These are phyloP conservation scores for Aspergillus panamensis DNA, from an alignment of 495 filamentous ascomycete genomes.

Conservation along the genomic window DNA sequence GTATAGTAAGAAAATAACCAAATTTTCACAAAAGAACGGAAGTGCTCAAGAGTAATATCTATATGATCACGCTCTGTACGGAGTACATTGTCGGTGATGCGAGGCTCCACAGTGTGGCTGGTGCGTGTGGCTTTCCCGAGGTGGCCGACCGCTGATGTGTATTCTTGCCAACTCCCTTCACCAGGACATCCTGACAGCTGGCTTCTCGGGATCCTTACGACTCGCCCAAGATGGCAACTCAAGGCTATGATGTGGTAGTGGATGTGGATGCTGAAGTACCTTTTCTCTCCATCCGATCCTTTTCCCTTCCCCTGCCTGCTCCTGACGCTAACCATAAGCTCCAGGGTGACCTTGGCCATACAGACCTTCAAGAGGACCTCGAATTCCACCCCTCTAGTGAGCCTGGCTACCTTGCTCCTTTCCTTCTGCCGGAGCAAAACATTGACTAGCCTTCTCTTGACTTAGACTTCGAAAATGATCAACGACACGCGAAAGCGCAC, in stretches of 20 bases:
- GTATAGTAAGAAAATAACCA: no score
- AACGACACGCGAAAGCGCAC: conserved; percentile 55
- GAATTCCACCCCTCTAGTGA: conserved; percentile 94
- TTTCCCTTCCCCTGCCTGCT: neutral
- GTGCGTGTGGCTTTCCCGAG: conserved; percentile 19
- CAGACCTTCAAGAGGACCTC: conserved; percentile 95
- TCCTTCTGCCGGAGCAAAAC: neutral
- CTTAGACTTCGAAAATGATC: conserved; percentile 53
- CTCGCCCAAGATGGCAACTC: conserved; percentile 63
- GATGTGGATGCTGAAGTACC: conserved; percentile 88
- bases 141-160: conserved; percentile 20
- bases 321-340: conserved; percentile 1
- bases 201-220: conserved; percentile 18
- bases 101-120: conserved; percentile 18
- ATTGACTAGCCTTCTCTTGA: neutral
- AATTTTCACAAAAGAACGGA: no score
- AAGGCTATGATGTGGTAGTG: conserved; percentile 95
- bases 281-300: neutral
- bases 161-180: conserved; percentile 20
- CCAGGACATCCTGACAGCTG: conserved; percentile 9
- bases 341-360: conserved; percentile 95
- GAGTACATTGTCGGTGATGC: neutral
- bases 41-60: no score
- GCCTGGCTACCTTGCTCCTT: conserved; percentile 13
- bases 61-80: neutral